Base-by-base conservation (phyloP, 495 filamentous ascomycete genomes). In the Lophium mytilinum region DNA sequence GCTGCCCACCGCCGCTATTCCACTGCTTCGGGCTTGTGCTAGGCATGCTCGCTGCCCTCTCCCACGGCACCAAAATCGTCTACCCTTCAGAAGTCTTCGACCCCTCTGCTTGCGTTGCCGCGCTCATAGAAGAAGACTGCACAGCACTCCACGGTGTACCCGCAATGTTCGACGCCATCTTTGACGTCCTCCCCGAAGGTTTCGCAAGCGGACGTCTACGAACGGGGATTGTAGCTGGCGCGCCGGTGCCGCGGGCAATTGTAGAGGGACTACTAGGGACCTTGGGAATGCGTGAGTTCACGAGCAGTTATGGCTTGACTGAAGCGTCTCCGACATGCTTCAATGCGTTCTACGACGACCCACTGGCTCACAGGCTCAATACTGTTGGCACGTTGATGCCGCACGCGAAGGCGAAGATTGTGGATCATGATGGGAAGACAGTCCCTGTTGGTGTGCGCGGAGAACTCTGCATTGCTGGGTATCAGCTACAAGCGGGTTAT, bases 21-120 rank as follows among this genome's bases (percentile, higher is more conserved):
- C 85, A 87, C 70, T 87, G 85, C 73, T 88, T 88, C 65, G 84
- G 84, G 12, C 77, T 88, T 24, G 83, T 86, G 19, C 76, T 88
- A 15, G 85, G 85, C 8, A 76, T 88, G 61, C 75, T 87, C 62
- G 78, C 84, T 0, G 78, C 81, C 36, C 68, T 87, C 41, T 85
- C 83, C 0, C 83, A 86, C 66, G 84, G 84, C 37, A 75, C 79
- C 45, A 84, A 81, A 61, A 80, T 86, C 55, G 76, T 87, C 34
- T 84, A 84, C 64, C 83, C 85, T 4, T 73, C 76, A 52, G 81
- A 84, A 57, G 77, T 79, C 2, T 88, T 88, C 60, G 79, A 84
- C 58, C 72, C 83, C 7, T 63, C 70, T 14, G 80, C 81, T 0
- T 80, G 80, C 0, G 68, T 87, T 17, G 72, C 73, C 50, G 80